phyloP scores from a whole-genome alignment of 495 filamentous ascomycete species.

The Aspergillus olivimuriae region DNA sequence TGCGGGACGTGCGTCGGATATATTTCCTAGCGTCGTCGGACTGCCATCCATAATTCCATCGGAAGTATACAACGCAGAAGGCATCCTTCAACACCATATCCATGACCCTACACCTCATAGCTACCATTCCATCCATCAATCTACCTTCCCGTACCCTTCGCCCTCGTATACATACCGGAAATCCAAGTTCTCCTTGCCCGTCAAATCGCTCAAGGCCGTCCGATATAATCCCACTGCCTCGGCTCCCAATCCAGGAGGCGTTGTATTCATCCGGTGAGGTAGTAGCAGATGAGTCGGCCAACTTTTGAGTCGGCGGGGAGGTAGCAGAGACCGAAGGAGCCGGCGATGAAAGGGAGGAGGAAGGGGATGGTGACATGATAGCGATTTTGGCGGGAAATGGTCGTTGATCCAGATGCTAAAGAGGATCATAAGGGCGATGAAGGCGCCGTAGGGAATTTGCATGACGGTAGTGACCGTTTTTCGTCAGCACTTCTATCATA shows the following conservation, averaged over 20 bases:
- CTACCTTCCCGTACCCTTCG: background rate
- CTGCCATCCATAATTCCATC: background rate
- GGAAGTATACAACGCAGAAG: background rate
- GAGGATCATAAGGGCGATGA: slow-evolving; percentile 48
- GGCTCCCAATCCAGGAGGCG: slow-evolving; percentile 38
- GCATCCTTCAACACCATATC: too few relatives aligned
- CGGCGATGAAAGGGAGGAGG: slow-evolving; percentile 43
- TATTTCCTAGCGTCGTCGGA: too few relatives aligned
- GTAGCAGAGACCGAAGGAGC: slow-evolving; percentile 44
- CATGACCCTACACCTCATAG: too few relatives aligned
- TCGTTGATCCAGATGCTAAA: slow-evolving; percentile 45
- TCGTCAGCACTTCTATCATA: too few relatives aligned
- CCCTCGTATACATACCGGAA: slow-evolving; percentile 24
- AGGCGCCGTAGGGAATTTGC: slow-evolving; percentile 47
- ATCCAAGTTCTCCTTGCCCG: slow-evolving; percentile 46
- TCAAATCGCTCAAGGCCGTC: slow-evolving; percentile 50
- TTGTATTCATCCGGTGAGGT: slow-evolving; percentile 51
- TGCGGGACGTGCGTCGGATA: too few relatives aligned
- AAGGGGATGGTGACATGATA: slow-evolving; percentile 43
- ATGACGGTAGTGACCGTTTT: slow-evolving; percentile 32
- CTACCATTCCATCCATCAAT: background rate
- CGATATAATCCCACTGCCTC: slow-evolving; percentile 23
- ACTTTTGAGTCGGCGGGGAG: slow-evolving; percentile 31
- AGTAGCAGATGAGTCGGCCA: slow-evolving; percentile 44
- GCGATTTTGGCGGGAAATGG: slow-evolving; percentile 37